phyloP scores from a whole-genome alignment of 2,329 filamentous ascomycete genomes.

The Pseudopyrenochaeta lycopersici region DNA sequence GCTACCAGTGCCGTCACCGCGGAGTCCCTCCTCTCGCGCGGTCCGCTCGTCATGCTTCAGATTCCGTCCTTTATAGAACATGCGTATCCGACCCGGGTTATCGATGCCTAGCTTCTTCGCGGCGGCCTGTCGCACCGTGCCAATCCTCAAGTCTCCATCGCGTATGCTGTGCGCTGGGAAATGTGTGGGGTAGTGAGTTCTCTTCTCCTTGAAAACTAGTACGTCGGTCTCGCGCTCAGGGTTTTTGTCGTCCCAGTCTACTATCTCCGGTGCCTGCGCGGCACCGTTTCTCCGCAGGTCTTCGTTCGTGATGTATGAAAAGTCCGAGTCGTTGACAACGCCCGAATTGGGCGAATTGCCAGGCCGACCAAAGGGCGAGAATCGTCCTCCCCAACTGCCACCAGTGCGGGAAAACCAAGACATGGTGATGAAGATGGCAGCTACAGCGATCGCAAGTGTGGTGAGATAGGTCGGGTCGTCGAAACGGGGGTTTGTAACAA shows the following conservation, averaged over 20 bases:
- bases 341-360: constrained; percentile 50
- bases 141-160: constrained; percentile 73
- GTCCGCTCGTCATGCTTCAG: constrained; percentile 70
- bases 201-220: constrained; percentile 73
- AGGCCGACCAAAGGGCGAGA: constrained; percentile 59
- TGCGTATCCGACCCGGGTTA: constrained; percentile 66
- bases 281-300: constrained; percentile 63
- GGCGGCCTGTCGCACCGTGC: constrained; percentile 73
- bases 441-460: constrained; percentile 46
- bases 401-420: constrained; percentile 59
- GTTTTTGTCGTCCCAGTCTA: constrained; percentile 51
- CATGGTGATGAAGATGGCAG: constrained; percentile 54
- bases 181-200: constrained; percentile 71
- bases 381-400: constrained; percentile 54
- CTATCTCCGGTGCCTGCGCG: constrained; percentile 52
- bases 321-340: constrained; percentile 78
- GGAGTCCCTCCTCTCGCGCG: constrained; percentile 67
- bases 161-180: constrained; percentile 80
- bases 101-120: constrained; percentile 72
- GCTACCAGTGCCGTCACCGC: constrained; percentile 64
- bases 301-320: constrained; percentile 82
- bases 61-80: constrained; percentile 77
- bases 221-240: constrained; percentile 71
- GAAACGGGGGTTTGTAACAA: constrained; percentile 41
- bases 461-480: constrained; percentile 45